Conservation (phyloP, 495 filamentous ascomycete species). For the Trichoderma gamsii region DNA sequence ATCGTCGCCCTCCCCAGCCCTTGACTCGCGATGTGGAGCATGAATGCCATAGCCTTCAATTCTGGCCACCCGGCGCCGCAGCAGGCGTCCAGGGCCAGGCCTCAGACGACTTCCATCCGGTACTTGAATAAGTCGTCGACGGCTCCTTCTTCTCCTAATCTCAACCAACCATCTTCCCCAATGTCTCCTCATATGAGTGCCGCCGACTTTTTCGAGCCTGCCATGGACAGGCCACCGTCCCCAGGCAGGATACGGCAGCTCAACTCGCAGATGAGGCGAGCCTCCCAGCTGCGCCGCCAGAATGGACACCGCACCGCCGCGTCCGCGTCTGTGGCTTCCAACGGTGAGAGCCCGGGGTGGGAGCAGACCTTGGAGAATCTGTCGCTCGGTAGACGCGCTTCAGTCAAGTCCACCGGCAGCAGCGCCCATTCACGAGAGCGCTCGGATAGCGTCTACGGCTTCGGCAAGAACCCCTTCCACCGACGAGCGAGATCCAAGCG, state of each 20-base stretch:
- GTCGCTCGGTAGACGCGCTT: slow-evolving; percentile 44
- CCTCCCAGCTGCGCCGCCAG: slow-evolving; percentile 39
- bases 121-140: slow-evolving; percentile 14
- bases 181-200: slow-evolving; percentile 7
- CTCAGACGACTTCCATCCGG: slow-evolving; percentile 2
- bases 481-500: slow-evolving; percentile 36
- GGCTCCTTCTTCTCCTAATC: slow-evolving; percentile 9
- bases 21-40: slow-evolving; percentile 12
- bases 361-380: slow-evolving; percentile 36
- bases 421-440: slow-evolving; percentile 42
- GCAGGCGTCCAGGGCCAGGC: background rate
- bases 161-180: background rate
- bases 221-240: slow-evolving; percentile 49
- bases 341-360: slow-evolving; percentile 39
- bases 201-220: slow-evolving; percentile 38
- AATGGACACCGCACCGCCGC: slow-evolving; percentile 40
- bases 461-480: slow-evolving; percentile 48
- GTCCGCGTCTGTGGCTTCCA: slow-evolving; percentile 41
- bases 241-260: slow-evolving; percentile 48
- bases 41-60: slow-evolving; percentile 10
- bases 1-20: slow-evolving; percentile 10
- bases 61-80: slow-evolving; percentile 3
- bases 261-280: slow-evolving; percentile 44
- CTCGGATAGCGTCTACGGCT: slow-evolving; percentile 45
- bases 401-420: slow-evolving; percentile 40